Evolutionary conservation across 768 basidiomycete species (phyloP).

Genomic region (Hirschioporus abietinus): DNA sequence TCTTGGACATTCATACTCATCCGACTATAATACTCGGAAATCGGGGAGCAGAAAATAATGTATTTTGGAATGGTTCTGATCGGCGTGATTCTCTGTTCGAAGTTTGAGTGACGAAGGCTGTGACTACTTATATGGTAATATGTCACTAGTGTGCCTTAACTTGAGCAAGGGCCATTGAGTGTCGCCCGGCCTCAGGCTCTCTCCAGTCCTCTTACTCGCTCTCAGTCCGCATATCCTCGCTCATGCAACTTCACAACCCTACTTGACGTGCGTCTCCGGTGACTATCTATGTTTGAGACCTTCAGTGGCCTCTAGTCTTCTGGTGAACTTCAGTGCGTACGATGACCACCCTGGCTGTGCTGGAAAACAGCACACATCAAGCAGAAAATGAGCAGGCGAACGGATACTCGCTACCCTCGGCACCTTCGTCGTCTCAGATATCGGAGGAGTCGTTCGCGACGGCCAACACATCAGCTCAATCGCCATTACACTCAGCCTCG

Average conservation of each 20-base stretch:
- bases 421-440: background rate
- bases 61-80: background rate
- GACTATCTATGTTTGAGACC: background rate
- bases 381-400: background rate
- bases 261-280: background rate
- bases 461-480: conserved; percentile 32
- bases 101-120: background rate
- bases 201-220: background rate
- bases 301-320: background rate
- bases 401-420: background rate
- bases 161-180: background rate
- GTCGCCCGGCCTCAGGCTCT: background rate
- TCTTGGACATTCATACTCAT: background rate
- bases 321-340: background rate
- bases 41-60: background rate
- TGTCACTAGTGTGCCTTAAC: background rate
- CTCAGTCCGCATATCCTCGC: background rate
- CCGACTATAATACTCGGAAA: background rate
- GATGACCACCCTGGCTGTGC: background rate
- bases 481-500: conserved; percentile 22
- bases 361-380: background rate
- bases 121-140: background rate
- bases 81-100: background rate
- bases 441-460: conserved; percentile 36
- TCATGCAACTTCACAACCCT: background rate